Conservation (phyloP, 441 rosid genomes). For the Bruguiera hainesii region DNA sequence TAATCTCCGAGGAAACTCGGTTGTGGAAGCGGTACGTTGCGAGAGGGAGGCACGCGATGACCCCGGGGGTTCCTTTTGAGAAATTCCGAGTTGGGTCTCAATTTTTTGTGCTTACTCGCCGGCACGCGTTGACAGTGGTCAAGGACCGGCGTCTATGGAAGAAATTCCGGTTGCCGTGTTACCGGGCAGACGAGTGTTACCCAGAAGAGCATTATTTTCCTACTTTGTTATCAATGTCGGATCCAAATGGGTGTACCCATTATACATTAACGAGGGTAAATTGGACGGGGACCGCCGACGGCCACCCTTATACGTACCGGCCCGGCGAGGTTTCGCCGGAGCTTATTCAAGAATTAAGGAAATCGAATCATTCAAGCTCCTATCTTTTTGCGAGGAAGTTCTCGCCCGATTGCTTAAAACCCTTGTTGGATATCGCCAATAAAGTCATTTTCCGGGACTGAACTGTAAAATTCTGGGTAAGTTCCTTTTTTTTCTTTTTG, state of each 20-base stretch:
- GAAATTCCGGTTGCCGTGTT: constrained; percentile 30
- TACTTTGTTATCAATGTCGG: constrained; percentile 30
- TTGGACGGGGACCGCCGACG: constrained; percentile 55
- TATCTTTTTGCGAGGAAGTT: constrained; percentile 86
- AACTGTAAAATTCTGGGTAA: constrained; percentile 34
- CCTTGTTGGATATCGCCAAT: constrained; percentile 67
- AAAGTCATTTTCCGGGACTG: constrained; percentile 78
- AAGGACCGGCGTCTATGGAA: constrained; percentile 29
- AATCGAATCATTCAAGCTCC: constrained; percentile 60
- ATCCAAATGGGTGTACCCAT: constrained; percentile 26
- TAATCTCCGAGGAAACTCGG: constrained; percentile 26
- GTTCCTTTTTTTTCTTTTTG: constrained; percentile 5
- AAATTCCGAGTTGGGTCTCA: constrained; percentile 33
- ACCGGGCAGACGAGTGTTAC: constrained; percentile 29
- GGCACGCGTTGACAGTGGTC: constrained; percentile 29
- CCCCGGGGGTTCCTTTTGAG: constrained; percentile 29
- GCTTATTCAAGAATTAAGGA: constrained; percentile 54
- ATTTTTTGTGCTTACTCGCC: constrained; percentile 31
- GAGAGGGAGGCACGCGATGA: constrained; percentile 27
- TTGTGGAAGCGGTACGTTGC: constrained; percentile 36
- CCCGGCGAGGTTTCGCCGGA: constrained; percentile 50
- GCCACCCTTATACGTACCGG: constrained; percentile 75
- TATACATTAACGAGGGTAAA: constrained; percentile 30
- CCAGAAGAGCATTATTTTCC: constrained; percentile 39
- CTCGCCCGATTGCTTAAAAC: constrained; percentile 75